These are phyloP conservation scores for Vanilla planifolia DNA, from an alignment of 106 monocot species.

Conservation along the genomic window DNA sequence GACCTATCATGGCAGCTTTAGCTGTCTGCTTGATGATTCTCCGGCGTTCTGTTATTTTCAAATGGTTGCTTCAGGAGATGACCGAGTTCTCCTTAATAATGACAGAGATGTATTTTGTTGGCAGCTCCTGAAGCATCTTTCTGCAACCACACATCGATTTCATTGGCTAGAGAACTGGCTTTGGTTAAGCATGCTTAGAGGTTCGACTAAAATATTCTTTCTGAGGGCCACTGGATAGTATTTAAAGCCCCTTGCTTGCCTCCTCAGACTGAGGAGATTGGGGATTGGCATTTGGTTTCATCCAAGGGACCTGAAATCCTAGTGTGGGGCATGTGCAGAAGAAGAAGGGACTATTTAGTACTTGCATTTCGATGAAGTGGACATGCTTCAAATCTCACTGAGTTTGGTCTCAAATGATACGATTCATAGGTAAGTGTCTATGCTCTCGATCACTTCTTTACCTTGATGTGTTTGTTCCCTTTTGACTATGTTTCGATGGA, in stretches of 20 bases:
- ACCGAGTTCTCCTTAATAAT: not conserved
- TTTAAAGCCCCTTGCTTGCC: constrained; percentile 25
- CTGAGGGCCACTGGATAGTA: constrained; percentile 10
- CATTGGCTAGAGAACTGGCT: constrained; percentile 29
- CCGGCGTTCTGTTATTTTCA: constrained; percentile 15
- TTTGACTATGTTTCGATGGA: not conserved
- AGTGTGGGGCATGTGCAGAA: not conserved
- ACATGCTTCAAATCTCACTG: not conserved
- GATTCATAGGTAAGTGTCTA: not conserved
- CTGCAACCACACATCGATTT: constrained; percentile 17
- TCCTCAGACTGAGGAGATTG: not conserved
- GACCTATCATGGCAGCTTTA: constrained; percentile 29
- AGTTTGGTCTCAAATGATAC: not conserved
- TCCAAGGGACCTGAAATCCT: not conserved
- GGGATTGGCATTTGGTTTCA: not conserved
- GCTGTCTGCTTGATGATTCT: constrained; percentile 25
- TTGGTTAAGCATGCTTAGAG: constrained; percentile 43
- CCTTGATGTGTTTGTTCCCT: not conserved
- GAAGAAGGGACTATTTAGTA: not conserved
- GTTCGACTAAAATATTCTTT: constrained; percentile 25
- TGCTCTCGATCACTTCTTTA: no score
- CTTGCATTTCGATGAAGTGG: not conserved
- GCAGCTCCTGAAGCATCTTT: constrained; percentile 34
- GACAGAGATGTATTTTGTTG: not conserved
- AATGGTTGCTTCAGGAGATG: constrained; percentile 11